Percentiles rank a stretch among this genome's conserved stretches.
phyloP scores from a whole-genome alignment of 768 basidiomycete species.

The Tulasnella sp. region DNA sequence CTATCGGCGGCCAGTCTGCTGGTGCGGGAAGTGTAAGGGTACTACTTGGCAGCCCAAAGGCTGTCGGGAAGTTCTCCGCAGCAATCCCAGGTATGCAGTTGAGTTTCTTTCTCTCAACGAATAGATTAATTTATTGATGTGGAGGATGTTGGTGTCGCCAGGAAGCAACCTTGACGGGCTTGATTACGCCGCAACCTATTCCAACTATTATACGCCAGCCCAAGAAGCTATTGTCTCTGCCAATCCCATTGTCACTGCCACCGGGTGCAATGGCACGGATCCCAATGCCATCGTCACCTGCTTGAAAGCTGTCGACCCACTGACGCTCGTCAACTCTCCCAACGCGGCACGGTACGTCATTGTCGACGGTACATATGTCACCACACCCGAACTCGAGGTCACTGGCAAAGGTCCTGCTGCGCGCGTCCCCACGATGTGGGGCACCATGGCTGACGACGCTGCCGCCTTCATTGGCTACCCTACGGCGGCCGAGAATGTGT shows the following conservation, averaged over 20 bases:
- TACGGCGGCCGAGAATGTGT: constrained; percentile 19
- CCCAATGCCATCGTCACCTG: constrained; percentile 31
- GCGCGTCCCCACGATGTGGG: constrained; percentile 38
- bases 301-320: constrained; percentile 29
- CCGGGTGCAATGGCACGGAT: constrained; percentile 30
- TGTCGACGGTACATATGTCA: constrained; percentile 40
- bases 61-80: constrained; percentile 33
- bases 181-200: constrained; percentile 40
- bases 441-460: constrained; percentile 44
- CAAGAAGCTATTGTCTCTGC: constrained; percentile 32
- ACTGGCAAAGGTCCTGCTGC: constrained; percentile 28
- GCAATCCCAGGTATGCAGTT: constrained; percentile 26
- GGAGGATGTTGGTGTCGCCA: no score
- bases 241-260: constrained; percentile 30
- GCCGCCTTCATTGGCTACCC: constrained; percentile 37
- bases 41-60: constrained; percentile 28
- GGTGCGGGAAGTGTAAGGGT: constrained; percentile 29
- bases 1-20: constrained; percentile 6
- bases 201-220: constrained; percentile 39
- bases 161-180: constrained; percentile 40
- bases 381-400: constrained; percentile 22
- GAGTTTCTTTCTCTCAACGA: constrained; percentile 10
- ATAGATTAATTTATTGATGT: no score
- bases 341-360: constrained; percentile 32
- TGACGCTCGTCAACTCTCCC: constrained; percentile 30